phyloP scores from a whole-genome alignment of 2,329 filamentous ascomycete genomes.

The Ophiostoma ips region DNA sequence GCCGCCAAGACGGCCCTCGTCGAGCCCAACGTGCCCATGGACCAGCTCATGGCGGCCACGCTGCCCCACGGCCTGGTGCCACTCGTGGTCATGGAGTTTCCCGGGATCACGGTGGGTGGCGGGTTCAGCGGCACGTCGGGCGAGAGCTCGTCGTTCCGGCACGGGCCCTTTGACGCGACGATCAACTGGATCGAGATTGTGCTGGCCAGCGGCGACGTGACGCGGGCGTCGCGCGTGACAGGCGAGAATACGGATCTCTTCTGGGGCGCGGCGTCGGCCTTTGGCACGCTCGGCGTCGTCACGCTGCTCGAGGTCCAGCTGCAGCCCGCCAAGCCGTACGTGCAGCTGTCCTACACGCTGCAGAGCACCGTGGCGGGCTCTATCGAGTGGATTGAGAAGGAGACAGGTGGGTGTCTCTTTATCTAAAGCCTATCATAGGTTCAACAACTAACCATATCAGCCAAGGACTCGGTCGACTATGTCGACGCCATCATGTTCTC shows the following conservation, averaged over 20 bases:
- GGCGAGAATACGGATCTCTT: conserved; percentile 39
- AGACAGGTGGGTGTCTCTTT: conserved; percentile 10
- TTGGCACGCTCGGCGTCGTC: conserved; percentile 46
- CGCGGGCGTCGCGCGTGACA: conserved; percentile 28
- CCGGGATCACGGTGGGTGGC: conserved; percentile 54
- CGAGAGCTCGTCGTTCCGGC: conserved; percentile 51
- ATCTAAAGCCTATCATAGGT: no score
- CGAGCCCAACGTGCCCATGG: conserved; percentile 59
- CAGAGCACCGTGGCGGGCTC: conserved; percentile 28
- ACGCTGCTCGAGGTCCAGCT: conserved; percentile 46
- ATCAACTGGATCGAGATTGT: conserved; percentile 51
- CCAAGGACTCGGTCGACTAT: conserved; percentile 33
- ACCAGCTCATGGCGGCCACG: conserved; percentile 44
- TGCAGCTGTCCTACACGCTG: conserved; percentile 41
- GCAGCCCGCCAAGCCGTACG: conserved; percentile 36
- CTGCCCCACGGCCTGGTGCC: conserved; percentile 41
- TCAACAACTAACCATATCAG: no score
- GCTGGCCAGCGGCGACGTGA: conserved; percentile 40
- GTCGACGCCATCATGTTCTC: conserved; percentile 57
- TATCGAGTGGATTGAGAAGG: conserved; percentile 26
- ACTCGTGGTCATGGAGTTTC: conserved; percentile 58
- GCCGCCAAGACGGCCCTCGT: conserved; percentile 40
- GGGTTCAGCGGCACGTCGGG: conserved; percentile 53
- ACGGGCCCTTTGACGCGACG: conserved; percentile 52
- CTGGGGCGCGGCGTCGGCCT: conserved; percentile 41